Evolutionary conservation across 495 filamentous ascomycete species (phyloP).

Genomic region (Alectoria sarmentosa): DNA sequence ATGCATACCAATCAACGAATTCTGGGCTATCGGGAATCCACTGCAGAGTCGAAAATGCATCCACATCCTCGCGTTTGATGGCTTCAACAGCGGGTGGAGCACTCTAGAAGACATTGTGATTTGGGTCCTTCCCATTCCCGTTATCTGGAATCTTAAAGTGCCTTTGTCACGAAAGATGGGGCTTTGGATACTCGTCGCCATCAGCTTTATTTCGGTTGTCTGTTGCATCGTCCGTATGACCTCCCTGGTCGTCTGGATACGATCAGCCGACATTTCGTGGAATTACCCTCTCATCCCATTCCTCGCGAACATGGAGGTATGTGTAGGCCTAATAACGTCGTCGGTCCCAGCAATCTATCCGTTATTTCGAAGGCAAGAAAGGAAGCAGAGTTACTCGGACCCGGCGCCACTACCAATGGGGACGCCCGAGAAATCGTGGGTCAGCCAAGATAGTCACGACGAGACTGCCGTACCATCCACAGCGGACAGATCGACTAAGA

Average conservation of each 20-base stretch:
- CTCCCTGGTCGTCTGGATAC: conserved; percentile 17
- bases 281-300: conserved; percentile 22
- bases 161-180: conserved; percentile 16
- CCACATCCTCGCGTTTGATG: conserved; percentile 16
- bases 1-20: conserved; percentile 18
- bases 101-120: conserved; percentile 20
- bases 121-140: conserved; percentile 21
- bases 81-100: conserved; percentile 22
- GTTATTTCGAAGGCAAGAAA: conserved; percentile 4
- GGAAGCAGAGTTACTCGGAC: not conserved
- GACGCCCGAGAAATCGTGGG: not conserved
- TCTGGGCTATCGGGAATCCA: conserved; percentile 14
- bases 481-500: conserved; percentile 11
- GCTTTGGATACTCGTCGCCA: conserved; percentile 16
- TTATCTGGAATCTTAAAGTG: conserved; percentile 17
- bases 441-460: conserved; percentile 15
- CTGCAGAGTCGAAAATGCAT: conserved; percentile 17
- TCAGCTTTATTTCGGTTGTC: conserved; percentile 18
- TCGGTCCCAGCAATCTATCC: conserved; percentile 22
- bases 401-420: conserved; percentile 10
- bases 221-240: conserved; percentile 17
- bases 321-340: conserved; percentile 21
- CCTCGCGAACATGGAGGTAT: conserved; percentile 20
- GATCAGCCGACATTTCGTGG: conserved; percentile 20
- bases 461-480: conserved; percentile 11